Evolutionary conservation across 192 early-diverging fungal genomes (phyloP).

Genomic region (Entomortierella parvispora): DNA sequence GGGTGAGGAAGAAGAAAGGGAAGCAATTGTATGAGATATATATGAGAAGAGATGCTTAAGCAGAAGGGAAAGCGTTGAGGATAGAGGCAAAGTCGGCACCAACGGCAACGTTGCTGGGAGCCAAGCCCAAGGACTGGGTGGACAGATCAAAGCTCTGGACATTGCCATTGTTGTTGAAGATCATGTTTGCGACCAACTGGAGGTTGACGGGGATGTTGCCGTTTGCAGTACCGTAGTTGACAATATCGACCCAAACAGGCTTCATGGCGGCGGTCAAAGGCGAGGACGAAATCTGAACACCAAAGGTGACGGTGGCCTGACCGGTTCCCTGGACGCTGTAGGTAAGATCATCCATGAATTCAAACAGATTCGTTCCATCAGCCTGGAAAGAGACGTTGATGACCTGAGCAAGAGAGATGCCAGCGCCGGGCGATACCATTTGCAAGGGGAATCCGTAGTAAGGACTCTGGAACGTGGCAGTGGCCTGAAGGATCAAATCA

Average conservation of each 20-base stretch:
- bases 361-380: background rate
- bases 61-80: background rate
- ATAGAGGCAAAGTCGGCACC: constrained; percentile 15
- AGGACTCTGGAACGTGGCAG: constrained; percentile 12
- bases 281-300: background rate
- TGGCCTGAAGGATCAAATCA: constrained; percentile 8
- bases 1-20: no score
- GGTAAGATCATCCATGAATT: background rate
- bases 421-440: background rate
- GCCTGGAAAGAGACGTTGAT: background rate
- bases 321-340: constrained; percentile 1
- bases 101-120: background rate
- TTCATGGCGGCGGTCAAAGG: background rate
- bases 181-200: background rate
- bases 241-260: background rate
- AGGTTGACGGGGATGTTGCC: background rate
- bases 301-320: constrained; percentile 5
- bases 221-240: constrained; percentile 2
- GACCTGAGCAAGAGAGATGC: background rate
- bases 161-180: constrained; percentile 9
- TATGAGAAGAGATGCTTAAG: background rate
- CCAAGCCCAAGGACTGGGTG: background rate
- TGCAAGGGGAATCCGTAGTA: constrained; percentile 11
- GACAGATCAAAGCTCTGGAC: background rate
- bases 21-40: no score